Evolutionary conservation across 2,329 filamentous ascomycete genomes (phyloP), one percentile per base, ranked within the genome.

Genomic region (Beauveria sp.): DNA sequence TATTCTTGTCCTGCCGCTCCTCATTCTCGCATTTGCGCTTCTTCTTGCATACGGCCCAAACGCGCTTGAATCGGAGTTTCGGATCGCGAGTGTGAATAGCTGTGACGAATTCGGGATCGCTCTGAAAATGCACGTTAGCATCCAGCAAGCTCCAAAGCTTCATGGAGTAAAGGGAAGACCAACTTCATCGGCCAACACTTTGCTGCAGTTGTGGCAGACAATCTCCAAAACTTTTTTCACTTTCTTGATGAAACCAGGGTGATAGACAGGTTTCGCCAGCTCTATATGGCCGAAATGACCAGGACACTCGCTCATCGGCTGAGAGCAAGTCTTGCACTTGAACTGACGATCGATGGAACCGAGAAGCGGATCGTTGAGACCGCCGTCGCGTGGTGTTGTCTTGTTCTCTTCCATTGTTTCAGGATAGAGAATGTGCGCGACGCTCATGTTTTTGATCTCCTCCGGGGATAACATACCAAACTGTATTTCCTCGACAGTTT

Each of bases 281-380:
- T 99, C 96, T 70, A 99, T 99, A 77, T 99, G 96, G 66, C 95
- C 95, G 74, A 99, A 99, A 75, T 99, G 95, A 64, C 95, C 95
- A 63, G 95, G 93, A 75, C 95, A 99, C 74, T 96, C 91, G 66
- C 90, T 88, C 84, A 97, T 96, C 72, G 90, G 89, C 77, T 99
- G 93, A 66, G 93, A 89, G 77, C 95, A 99, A 54, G 96, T 98
- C 72, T 90, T 93, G 80, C 95, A 99, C 76, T 92, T 91, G 80
- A 91, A 96, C 73, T 92, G 89, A 66, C 95, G 88, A 75, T 99
- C 96, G 74, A 99, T 96, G 55, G 95, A 96, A 63, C 95, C 95
- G 57, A 99, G 88, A 69, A 93, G 90, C 67, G 95, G 93, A 74
- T 99, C 95, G 74, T 98, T 98, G 68, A 98, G 82, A 71, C 95